Evolutionary conservation across 1,284 basidiomycete species (phyloP).

Genomic region (Stygiomarasmius scandens): DNA sequence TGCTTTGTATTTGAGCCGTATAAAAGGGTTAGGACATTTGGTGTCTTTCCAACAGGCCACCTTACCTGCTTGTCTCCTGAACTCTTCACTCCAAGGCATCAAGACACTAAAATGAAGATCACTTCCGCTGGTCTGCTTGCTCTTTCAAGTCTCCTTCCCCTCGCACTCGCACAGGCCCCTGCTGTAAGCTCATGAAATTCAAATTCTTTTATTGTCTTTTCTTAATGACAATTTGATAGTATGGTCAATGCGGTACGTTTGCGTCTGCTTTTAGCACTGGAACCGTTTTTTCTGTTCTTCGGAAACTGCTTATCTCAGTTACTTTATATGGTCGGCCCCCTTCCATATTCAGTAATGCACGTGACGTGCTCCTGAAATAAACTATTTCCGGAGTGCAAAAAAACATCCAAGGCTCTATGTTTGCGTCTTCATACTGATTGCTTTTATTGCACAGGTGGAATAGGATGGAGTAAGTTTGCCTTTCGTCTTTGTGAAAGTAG

Average conservation of each 20-base stretch:
- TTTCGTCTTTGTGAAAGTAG: neutral
- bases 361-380: too few species aligned
- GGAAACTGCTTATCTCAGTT: too few species aligned
- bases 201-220: too few species aligned
- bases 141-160: slow-evolving; percentile 47
- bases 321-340: too few species aligned
- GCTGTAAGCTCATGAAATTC: slow-evolving; percentile 22
- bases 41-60: neutral
- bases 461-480: slow-evolving; percentile 46
- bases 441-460: too few species aligned
- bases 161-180: slow-evolving; percentile 45
- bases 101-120: slow-evolving; percentile 41
- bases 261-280: too few species aligned
- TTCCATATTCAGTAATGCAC: too few species aligned
- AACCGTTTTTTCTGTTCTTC: too few species aligned
- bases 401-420: too few species aligned
- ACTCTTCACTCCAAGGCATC: neutral
- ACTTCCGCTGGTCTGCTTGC: slow-evolving; percentile 45
- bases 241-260: slow-evolving; percentile 47
- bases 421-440: too few species aligned
- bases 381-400: too few species aligned
- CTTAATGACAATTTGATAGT: neutral
- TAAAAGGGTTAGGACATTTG: slow-evolving; percentile 1
- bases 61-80: neutral
- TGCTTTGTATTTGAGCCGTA: neutral